Evolutionary conservation across 148 eudicot genomes (phyloP).

Genomic region (Mesembryanthemum crystallinum): DNA sequence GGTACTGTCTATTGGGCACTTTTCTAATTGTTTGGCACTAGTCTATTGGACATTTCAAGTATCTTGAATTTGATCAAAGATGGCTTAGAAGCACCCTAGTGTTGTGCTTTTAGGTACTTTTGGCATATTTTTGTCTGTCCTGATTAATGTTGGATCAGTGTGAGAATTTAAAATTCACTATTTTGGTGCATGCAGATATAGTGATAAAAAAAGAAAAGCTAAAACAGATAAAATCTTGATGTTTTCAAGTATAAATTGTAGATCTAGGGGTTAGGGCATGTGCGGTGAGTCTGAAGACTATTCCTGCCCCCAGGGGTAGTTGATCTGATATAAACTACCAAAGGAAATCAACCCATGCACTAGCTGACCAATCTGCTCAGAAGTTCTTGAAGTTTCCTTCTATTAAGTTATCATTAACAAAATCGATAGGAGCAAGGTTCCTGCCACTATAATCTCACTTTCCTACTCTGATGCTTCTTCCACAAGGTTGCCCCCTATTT

Average conservation of each 20-base stretch:
- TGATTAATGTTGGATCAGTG: neutral
- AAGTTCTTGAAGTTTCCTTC: neutral
- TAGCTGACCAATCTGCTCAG: neutral
- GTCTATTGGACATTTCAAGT: neutral
- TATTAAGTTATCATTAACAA: neutral
- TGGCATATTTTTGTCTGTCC: neutral
- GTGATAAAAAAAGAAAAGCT: neutral
- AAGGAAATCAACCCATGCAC: neutral
- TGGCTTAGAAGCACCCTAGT: neutral
- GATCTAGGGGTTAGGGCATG: neutral
- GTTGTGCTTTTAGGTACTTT: neutral
- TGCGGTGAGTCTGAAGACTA: neutral
- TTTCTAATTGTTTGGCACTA: neutral
- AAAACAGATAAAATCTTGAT: neutral
- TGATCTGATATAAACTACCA: neutral
- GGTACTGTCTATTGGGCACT: neutral
- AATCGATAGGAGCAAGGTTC: neutral
- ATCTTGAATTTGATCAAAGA: neutral
- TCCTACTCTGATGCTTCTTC: neutral
- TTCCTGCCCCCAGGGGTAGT: neutral
- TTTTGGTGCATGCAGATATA: neutral
- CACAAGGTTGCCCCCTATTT: neutral
- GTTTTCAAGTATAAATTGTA: neutral
- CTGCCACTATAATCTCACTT: neutral
- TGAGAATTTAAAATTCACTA: neutral